phyloP scores from a whole-genome alignment of 495 filamentous ascomycete genomes.

The Penicillium argentinense region DNA sequence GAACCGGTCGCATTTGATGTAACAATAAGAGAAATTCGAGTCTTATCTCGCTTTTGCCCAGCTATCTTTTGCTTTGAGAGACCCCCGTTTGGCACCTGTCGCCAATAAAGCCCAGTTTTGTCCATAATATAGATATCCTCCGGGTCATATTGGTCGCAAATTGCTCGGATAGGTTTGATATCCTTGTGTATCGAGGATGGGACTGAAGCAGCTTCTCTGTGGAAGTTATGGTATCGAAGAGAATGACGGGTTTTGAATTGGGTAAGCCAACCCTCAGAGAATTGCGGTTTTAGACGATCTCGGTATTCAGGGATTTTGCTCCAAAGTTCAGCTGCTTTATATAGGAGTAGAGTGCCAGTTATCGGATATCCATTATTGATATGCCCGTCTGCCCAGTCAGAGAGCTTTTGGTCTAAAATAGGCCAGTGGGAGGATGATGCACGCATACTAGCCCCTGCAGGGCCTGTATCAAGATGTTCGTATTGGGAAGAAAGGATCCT shows the following conservation, averaged over 20 bases:
- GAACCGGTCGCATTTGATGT: constrained; percentile 17
- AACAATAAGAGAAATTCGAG: constrained; percentile 18
- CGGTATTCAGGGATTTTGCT: constrained; percentile 9
- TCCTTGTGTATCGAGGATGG: constrained; percentile 7
- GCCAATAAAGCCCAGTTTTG: constrained; percentile 10
- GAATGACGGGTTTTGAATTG: constrained; percentile 9
- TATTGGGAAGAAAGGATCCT: constrained; percentile 13
- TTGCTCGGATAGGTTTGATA: constrained; percentile 1
- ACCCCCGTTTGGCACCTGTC: constrained; percentile 9
- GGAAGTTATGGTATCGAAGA: constrained; percentile 7
- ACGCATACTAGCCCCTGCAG: constrained; percentile 1
- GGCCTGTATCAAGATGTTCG: constrained; percentile 8
- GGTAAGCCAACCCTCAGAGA: constrained; percentile 13
- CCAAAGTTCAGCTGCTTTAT: constrained; percentile 7
- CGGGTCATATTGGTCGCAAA: constrained; percentile 7
- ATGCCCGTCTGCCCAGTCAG: constrained; percentile 3
- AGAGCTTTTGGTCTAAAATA: constrained; percentile 9
- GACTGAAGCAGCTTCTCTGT: constrained; percentile 12
- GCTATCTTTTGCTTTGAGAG: neutral
- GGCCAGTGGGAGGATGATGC: constrained; percentile 4
- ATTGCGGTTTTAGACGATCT: constrained; percentile 3
- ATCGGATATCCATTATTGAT: constrained; percentile 2
- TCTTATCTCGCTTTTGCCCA: constrained; percentile 8
- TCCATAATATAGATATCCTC: constrained; percentile 16
- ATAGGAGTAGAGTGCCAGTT: constrained; percentile 4